Evolutionary conservation across 805 yeast genomes (phyloP), one percentile per base, ranked within the genome.

Genomic region (Pichia rugopelliculosa): DNA sequence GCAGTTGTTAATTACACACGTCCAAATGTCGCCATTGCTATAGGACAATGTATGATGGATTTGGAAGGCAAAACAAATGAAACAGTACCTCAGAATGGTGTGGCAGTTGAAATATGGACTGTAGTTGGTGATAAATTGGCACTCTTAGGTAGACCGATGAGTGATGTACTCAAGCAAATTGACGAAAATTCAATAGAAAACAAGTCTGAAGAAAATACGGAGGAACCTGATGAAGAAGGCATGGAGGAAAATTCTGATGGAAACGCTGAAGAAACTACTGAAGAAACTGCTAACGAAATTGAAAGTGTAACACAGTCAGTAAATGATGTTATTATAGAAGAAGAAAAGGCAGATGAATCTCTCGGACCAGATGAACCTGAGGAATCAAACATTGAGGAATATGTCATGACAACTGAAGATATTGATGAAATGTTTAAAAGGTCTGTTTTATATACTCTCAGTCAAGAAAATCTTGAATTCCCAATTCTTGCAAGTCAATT

Each of bases 401-500:
- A 66, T 12, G 60, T 65, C 9, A 65, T 84, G n/a, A 65, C 73
- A 1, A 68, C 74, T 0, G 82, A 79, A 42, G 91, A 87, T 51
- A 67, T 87, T 20, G 96, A 93, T 60, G 75, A 81, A 46, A 80
- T 87, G 49, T 86, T 88, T 64, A 68, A 75, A 41, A 71, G 87
- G 50, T 79, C 96, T 0, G 70, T 89, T 26, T 68, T 83, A 25
- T 88, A 86, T 56, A 75, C 93, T 0, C 69, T 88, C 38, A 77
- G 82, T 20, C 72, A 70, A 38, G 80, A 76, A 45, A 66, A 71
- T 18, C 56, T 85, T 8, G 77, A 73, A 22, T 59, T 80, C 4
- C 97, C 98, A 6, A 72, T 87, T 25, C 67, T 77, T 1, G 73
- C 95, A 3, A 87, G 97, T 0, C 75, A 73, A 21, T 84, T 91